Evolutionary conservation across 176 grass and related monocot genomes (phyloP).

Genomic region (Puccinellia tenuiflora): DNA sequence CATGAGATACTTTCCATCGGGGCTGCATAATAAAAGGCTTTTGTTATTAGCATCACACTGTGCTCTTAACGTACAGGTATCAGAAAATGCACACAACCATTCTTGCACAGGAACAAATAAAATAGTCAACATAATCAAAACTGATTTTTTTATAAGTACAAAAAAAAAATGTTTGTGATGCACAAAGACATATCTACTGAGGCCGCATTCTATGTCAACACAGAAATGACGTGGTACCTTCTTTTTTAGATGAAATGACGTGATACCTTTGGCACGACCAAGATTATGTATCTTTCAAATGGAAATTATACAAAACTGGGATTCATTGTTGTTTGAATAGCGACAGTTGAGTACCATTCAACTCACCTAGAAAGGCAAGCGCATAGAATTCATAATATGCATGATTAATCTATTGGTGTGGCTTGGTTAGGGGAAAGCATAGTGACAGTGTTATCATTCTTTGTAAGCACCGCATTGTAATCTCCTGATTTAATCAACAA

Average conservation of each 20-base stretch:
- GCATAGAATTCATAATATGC: not conserved
- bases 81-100: not conserved
- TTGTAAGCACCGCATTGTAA: not conserved
- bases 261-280: not conserved
- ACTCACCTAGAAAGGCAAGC: not conserved
- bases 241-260: not conserved
- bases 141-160: not conserved
- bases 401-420: slow-evolving; percentile 4
- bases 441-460: not conserved
- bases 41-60: slow-evolving; percentile 16
- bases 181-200: not conserved
- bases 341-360: not conserved
- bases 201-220: not conserved
- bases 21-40: slow-evolving; percentile 6
- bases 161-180: not conserved
- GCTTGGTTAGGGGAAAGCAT: not conserved
- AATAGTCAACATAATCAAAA: not conserved
- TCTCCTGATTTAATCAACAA: not conserved
- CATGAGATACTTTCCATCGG: slow-evolving; percentile 72
- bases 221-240: not conserved
- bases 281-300: not conserved
- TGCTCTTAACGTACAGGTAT: not conserved
- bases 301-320: not conserved
- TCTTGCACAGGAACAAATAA: slow-evolving; percentile 1
- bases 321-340: slow-evolving; percentile 3